These are phyloP conservation scores for Conringia planisiliqua DNA, from an alignment of 345 rosid species.

Conservation along the genomic window DNA sequence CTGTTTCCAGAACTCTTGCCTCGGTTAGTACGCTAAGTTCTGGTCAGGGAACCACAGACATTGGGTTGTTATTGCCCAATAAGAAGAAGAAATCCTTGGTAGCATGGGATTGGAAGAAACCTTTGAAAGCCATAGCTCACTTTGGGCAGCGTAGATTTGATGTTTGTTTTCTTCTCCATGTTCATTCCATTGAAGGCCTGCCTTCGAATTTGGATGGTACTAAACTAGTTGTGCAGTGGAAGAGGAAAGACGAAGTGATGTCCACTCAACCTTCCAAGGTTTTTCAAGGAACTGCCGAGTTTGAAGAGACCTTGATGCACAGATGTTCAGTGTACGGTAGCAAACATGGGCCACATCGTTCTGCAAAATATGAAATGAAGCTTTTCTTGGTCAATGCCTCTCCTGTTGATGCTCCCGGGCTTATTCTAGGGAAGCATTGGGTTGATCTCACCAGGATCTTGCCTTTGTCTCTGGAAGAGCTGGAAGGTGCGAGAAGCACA, in stretches of 20 bases:
- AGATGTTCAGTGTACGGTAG: conserved; percentile 57
- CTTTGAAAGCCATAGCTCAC: conserved; percentile 70
- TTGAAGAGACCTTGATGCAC: conserved; percentile 64
- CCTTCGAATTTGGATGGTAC: conserved; percentile 45
- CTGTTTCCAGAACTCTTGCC: conserved; percentile 38
- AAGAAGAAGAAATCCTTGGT: conserved; percentile 51
- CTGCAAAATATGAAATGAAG: conserved; percentile 60
- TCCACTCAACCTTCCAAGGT: conserved; percentile 47
- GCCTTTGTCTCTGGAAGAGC: conserved; percentile 67
- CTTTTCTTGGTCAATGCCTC: conserved; percentile 52
- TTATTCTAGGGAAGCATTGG: conserved; percentile 63
- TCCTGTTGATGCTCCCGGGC: conserved; percentile 40
- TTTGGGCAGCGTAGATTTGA: conserved; percentile 50
- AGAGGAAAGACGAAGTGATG: conserved; percentile 61
- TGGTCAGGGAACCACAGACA: conserved; percentile 17
- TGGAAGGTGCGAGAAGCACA: conserved; percentile 51
- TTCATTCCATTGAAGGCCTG: conserved; percentile 73
- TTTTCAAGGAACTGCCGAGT: conserved; percentile 52
- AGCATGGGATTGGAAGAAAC: conserved; percentile 77
- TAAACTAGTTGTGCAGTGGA: conserved; percentile 62
- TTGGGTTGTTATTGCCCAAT: neutral
- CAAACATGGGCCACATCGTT: conserved; percentile 50
- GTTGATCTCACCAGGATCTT: conserved; percentile 74
- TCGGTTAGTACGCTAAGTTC: conserved; percentile 32
- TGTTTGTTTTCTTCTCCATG: conserved; percentile 67